phyloP scores from a whole-genome alignment of 176 grass and related monocot species.

The Avena eriantha region DNA sequence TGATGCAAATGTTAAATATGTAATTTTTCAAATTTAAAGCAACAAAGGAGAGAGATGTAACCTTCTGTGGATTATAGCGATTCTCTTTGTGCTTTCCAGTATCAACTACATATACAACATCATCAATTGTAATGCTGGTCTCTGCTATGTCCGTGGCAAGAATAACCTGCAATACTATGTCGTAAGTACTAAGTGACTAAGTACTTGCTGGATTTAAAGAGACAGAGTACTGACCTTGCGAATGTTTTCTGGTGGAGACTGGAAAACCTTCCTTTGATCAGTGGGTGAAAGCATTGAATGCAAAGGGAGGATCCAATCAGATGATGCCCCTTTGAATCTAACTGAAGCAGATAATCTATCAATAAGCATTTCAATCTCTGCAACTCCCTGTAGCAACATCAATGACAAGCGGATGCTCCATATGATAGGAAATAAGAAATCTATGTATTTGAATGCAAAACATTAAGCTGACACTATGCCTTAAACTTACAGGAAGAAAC shows the following conservation, averaged over 20 bases:
- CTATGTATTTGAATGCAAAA: conserved; percentile 33
- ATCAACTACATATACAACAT: conserved; percentile 95
- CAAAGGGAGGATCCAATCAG: conserved; percentile 97
- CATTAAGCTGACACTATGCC: conserved; percentile 40
- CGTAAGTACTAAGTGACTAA: conserved; percentile 34
- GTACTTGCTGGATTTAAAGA: conserved; percentile 5
- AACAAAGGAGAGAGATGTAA: conserved; percentile 36
- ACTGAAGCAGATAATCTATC: conserved; percentile 87
- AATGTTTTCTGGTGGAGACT: conserved; percentile 74
- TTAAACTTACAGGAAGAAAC: conserved; percentile 88
- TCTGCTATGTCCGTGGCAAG: conserved; percentile 98
- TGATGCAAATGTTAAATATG: conserved; percentile 7
- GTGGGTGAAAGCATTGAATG: conserved; percentile 87
- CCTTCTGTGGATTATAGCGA: conserved; percentile 96
- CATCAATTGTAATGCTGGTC: conserved; percentile 99
- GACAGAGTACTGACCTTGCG: conserved; percentile 68
- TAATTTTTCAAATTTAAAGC: conserved; percentile 39
- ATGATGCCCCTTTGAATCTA: conserved; percentile 77
- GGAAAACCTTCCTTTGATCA: conserved; percentile 96
- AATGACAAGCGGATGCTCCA: conserved; percentile 31
- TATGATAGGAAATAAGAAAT: conserved; percentile 24
- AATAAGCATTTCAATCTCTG: conserved; percentile 96
- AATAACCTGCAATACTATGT: conserved; percentile 78
- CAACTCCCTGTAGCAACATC: conserved; percentile 78
- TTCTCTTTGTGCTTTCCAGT: conserved; percentile 97